These are phyloP conservation scores for Solanum chacoense DNA, from an alignment of 305 asterid genomes.

Conservation along the genomic window DNA sequence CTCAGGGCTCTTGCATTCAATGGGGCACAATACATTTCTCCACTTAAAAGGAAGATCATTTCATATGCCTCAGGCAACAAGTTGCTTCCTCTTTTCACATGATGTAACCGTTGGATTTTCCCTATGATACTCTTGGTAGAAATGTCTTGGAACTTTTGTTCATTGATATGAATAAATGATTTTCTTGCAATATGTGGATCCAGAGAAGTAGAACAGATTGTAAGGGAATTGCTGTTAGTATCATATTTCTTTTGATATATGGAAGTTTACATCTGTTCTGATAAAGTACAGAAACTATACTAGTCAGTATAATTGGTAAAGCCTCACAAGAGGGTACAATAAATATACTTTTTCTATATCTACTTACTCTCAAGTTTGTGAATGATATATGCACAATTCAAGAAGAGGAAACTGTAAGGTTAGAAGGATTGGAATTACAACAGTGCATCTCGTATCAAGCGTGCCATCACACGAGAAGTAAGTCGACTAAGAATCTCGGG, in stretches of 20 bases:
- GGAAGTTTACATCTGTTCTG: not conserved
- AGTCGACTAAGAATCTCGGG: conserved; percentile 80
- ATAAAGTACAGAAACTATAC: not conserved
- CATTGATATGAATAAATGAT: not conserved
- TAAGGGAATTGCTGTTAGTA: not conserved
- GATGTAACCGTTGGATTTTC: conserved; percentile 1
- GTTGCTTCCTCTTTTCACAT: conserved; percentile 56
- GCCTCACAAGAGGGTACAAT: not conserved
- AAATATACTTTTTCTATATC: not conserved
- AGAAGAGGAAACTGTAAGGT: conserved; percentile 4
- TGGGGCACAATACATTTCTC: conserved; percentile 66
- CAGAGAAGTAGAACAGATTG: not conserved
- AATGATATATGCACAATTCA: conserved; percentile 9
- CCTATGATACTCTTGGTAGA: not conserved
- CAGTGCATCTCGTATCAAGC: conserved; percentile 59
- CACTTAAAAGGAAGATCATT: conserved; percentile 66
- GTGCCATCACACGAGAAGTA: conserved; percentile 77
- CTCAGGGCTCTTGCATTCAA: conserved; percentile 83
- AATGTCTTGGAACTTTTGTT: not conserved
- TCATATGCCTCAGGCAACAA: conserved; percentile 80
- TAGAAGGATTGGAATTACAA: conserved; percentile 18
- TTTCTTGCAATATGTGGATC: not conserved
- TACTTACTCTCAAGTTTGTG: not conserved
- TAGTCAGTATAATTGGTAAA: not conserved
- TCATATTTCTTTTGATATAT: not conserved